These are phyloP conservation scores for Sporisorium scitamineum DNA, from an alignment of 1,284 basidiomycete genomes.

Conservation along the genomic window DNA sequence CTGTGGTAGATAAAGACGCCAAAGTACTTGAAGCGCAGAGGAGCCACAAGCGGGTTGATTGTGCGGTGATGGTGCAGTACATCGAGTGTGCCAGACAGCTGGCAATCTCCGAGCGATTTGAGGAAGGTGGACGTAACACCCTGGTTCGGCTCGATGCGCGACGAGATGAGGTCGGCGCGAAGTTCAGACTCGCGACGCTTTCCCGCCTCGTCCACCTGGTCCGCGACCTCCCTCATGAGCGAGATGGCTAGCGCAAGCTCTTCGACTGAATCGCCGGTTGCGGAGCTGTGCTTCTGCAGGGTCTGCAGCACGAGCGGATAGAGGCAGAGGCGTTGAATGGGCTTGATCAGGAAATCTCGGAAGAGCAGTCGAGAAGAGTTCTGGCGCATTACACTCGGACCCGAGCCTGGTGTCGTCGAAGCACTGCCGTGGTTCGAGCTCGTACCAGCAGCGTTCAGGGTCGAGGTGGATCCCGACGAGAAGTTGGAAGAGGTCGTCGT, in stretches of 20 bases:
- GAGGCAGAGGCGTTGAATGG: conserved; percentile 66
- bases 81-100: conserved; percentile 64
- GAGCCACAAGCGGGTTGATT: conserved; percentile 55
- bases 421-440: conserved; percentile 25
- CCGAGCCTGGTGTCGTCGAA: conserved; percentile 22
- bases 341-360: conserved; percentile 68
- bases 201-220: conserved; percentile 64
- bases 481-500: conserved; percentile 18
- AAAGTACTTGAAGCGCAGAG: conserved; percentile 66
- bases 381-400: conserved; percentile 23
- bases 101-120: conserved; percentile 58
- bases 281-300: conserved; percentile 56
- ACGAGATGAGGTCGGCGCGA: conserved; percentile 59
- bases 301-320: conserved; percentile 66
- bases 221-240: conserved; percentile 59
- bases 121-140: conserved; percentile 51
- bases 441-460: conserved; percentile 18
- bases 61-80: conserved; percentile 64
- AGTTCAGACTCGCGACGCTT: conserved; percentile 59
- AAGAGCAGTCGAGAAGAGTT: conserved; percentile 58
- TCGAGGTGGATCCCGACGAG: conserved; percentile 21
- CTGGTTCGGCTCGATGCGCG: conserved; percentile 59
- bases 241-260: conserved; percentile 55
- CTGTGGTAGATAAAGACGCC: conserved; percentile 63
- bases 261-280: conserved; percentile 29